Evolutionary conservation across 192 early-diverging fungal species (phyloP).

Genomic region (Coemansia sp.): DNA sequence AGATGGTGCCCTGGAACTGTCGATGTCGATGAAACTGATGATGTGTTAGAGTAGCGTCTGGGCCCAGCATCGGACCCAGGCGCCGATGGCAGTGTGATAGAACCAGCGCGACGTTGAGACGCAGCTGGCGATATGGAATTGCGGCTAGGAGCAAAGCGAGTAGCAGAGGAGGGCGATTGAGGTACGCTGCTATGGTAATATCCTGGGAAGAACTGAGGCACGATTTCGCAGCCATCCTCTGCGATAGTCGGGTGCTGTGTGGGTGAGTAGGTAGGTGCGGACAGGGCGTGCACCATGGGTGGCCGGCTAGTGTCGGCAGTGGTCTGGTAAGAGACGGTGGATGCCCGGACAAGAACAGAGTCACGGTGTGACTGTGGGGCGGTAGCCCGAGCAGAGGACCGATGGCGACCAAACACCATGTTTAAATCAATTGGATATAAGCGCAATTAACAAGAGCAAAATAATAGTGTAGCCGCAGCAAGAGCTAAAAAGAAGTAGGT

Average conservation of each 20-base stretch:
- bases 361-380: background rate
- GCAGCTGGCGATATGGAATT: background rate
- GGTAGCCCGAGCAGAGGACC: background rate
- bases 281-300: constrained; percentile 33
- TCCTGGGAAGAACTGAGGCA: constrained; percentile 46
- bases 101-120: constrained; percentile 36
- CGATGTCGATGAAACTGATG: constrained; percentile 21
- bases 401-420: constrained; percentile 5
- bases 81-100: constrained; percentile 10
- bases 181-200: constrained; percentile 13
- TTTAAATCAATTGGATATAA: background rate
- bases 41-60: constrained; percentile 32
- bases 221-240: constrained; percentile 36
- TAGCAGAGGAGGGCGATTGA: background rate
- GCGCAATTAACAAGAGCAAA: background rate
- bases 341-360: constrained; percentile 5
- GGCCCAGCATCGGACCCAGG: constrained; percentile 6
- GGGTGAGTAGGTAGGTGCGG: background rate
- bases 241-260: constrained; percentile 11
- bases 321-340: background rate
- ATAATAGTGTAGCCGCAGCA: background rate
- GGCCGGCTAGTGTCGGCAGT: background rate
- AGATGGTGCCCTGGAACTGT: constrained; percentile 6
- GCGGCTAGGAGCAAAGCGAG: background rate
- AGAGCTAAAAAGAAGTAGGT: background rate